Base-by-base conservation (phyloP, 352 stramenopile genomes). In the Phytophthora palmivora region DNA sequence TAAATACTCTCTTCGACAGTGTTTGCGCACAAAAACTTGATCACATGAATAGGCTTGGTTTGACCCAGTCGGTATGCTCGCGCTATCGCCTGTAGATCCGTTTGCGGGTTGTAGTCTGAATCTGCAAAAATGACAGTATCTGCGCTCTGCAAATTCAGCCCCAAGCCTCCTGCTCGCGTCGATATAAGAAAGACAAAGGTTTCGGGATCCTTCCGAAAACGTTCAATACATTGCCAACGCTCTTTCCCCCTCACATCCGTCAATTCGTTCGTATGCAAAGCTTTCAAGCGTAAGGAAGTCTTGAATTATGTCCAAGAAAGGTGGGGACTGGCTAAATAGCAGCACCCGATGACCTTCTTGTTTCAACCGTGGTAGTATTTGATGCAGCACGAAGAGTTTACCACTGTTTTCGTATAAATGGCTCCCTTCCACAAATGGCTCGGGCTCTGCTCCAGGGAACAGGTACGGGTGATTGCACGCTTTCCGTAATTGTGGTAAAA, bases 401-500 rank as follows among this genome's bases (percentile, higher is more conserved):
- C 84, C 84, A 46, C 84, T 93, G 71, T 86, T 91, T 63, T 87
- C 72, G 49, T 85, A 91, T 37, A 93, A 51, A 48, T 93, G 84
- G 8, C 51, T 77, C 12, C 84, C 82, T 79, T 93, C 82, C 14
- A 66, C 72, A 63, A 93, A 93, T 4, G 84, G 82, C 36, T 93
- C 84, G 1, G 78, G 82, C 42, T 93, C 84, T 16, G 80, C 80
- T 18, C 84, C 84, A 21, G 84, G 63, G 22, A 99, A 95, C 48
- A 99, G 59, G 70, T 99, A 99, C 34, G 85, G 85, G 45, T 94
- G 85, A 38, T 91, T 92, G 55, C 83, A 92, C 1, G 75, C 81
- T 58, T 94, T 94, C 8, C 83, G 75, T 7, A 94, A 63, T 56
- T 99, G 92, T 62, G 99, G 99, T 15, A 98, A 84, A 60, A 99